A percentile compares a stretch with the other conserved stretches of the same genome.
These are phyloP conservation scores for Cardamine occulta DNA, from an alignment of 345 rosid genomes.

Conservation along the genomic window DNA sequence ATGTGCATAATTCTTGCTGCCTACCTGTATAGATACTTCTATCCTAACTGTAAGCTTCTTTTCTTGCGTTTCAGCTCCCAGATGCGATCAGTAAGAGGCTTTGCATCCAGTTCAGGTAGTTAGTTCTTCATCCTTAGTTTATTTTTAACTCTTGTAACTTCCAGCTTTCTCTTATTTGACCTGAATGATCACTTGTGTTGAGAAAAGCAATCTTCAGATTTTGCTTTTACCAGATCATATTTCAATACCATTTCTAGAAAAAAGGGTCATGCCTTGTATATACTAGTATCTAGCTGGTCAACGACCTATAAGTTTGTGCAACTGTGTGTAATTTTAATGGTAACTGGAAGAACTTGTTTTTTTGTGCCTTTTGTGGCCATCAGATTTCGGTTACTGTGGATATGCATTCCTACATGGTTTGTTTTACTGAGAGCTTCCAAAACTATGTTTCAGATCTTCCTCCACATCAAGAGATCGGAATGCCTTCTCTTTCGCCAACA, in stretches of 20 bases:
- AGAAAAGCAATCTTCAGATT: not conserved
- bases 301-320: constrained; percentile 2
- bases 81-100: constrained; percentile 58
- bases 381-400: constrained; percentile 5
- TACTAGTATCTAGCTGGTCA: constrained; percentile 11
- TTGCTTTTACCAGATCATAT: not conserved
- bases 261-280: constrained; percentile 2
- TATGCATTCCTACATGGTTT: constrained; percentile 15
- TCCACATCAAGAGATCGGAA: constrained; percentile 90
- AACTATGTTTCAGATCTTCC: constrained; percentile 71
- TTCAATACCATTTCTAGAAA: not conserved
- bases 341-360: constrained; percentile 17
- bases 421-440: constrained; percentile 3
- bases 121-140: constrained; percentile 3
- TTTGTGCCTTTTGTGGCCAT: constrained; percentile 5
- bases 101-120: constrained; percentile 78
- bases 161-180: constrained; percentile 12
- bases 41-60: constrained; percentile 24
- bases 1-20: not conserved
- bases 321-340: not conserved
- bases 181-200: constrained; percentile 5
- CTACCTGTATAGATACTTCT: constrained; percentile 22
- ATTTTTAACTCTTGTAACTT: not conserved
- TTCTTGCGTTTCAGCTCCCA: constrained; percentile 55
- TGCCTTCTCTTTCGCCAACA: constrained; percentile 98